Percentiles rank a stretch among this genome's conserved stretches.
Evolutionary conservation across 176 grass and related monocot species (phyloP).

Genomic region (Paspalum notatum): DNA sequence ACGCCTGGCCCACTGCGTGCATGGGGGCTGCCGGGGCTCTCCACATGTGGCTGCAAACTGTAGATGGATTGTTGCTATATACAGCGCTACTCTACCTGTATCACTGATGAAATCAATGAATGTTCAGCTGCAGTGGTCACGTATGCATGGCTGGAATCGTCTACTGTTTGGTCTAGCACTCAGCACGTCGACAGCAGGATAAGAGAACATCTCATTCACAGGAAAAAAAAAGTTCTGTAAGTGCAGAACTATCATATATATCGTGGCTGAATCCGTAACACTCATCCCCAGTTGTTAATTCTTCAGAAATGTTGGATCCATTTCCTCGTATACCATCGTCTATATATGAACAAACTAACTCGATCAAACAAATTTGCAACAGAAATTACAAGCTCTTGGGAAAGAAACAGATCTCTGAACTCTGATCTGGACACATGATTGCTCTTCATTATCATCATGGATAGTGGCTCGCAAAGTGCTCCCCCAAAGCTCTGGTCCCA

Average conservation of each 20-base stretch:
- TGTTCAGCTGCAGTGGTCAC: conserved; percentile 11
- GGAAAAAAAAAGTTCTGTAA: background rate
- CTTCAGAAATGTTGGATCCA: conserved; percentile 6
- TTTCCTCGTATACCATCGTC: background rate
- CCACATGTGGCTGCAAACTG: conserved; percentile 26
- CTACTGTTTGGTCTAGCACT: background rate
- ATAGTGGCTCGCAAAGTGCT: conserved; percentile 42
- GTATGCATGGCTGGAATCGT: background rate
- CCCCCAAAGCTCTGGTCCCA: conserved; percentile 34
- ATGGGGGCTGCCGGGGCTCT: background rate
- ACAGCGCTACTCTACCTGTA: background rate
- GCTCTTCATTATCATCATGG: conserved; percentile 36
- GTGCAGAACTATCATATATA: background rate
- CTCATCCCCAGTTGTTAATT: background rate
- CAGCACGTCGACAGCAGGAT: background rate
- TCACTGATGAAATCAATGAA: conserved; percentile 14
- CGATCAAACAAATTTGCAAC: background rate
- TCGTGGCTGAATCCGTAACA: background rate
- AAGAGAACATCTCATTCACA: background rate
- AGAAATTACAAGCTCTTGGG: background rate
- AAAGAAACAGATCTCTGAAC: conserved; percentile 30
- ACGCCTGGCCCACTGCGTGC: background rate
- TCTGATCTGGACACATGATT: conserved; percentile 34
- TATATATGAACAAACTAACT: background rate
- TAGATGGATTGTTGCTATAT: background rate